These are phyloP conservation scores for Fraxinus angustifolia DNA, from an alignment of 305 asterid genomes.

Conservation along the genomic window DNA sequence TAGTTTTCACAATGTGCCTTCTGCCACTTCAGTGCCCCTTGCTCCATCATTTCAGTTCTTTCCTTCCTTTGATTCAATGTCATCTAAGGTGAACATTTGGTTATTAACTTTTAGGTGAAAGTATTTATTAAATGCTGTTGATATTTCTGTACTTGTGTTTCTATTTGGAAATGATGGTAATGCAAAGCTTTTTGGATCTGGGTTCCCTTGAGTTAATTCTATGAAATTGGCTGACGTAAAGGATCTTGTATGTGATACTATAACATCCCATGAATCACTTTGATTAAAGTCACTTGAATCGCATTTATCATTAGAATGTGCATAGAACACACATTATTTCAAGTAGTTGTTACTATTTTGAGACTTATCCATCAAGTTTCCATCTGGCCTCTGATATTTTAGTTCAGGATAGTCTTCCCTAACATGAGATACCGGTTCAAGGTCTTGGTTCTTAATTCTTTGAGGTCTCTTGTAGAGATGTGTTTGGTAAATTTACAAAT, in stretches of 20 bases:
- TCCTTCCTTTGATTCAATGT: constrained; percentile 49
- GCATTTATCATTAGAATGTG: neutral
- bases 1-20: constrained; percentile 34
- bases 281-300: neutral
- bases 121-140: constrained; percentile 10
- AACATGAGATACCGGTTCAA: neutral
- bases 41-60: constrained; percentile 50
- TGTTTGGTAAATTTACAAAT: neutral
- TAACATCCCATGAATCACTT: neutral
- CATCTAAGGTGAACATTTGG: constrained; percentile 55
- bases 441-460: neutral
- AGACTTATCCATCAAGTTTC: neutral
- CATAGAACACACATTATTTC: neutral
- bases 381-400: neutral
- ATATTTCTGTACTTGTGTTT: neutral
- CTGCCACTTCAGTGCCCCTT: constrained; percentile 48
- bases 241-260: neutral
- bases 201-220: neutral
- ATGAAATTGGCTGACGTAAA: neutral
- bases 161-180: constrained; percentile 7
- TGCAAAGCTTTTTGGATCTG: neutral
- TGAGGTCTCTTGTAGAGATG: neutral
- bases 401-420: neutral
- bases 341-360: neutral
- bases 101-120: constrained; percentile 10